Percentiles rank a stretch among this genome's conserved stretches.
Conservation (phyloP, 2,329 filamentous ascomycete genomes). For the Bertia moriformis region DNA sequence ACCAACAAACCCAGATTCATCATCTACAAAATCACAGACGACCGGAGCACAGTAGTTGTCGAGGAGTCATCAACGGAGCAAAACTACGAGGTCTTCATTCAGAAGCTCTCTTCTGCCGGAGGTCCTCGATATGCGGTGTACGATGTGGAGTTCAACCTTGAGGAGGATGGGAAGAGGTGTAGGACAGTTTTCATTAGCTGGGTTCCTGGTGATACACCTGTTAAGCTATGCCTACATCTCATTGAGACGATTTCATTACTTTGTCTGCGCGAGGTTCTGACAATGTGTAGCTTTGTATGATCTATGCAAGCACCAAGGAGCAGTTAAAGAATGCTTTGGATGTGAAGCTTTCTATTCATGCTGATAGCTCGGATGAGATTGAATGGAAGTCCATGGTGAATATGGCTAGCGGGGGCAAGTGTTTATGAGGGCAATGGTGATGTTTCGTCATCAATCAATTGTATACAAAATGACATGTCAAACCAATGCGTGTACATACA, state of each 20-base stretch:
- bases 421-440: no score
- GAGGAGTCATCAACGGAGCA: conserved; percentile 24
- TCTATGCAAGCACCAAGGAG: conserved; percentile 31
- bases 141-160: conserved; percentile 30
- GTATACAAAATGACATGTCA: no score
- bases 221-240: conserved; percentile 19
- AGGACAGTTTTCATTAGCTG: conserved; percentile 35
- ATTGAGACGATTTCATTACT: conserved; percentile 13
- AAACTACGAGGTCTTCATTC: conserved; percentile 30
- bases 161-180: conserved; percentile 28
- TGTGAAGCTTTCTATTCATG: conserved; percentile 12
- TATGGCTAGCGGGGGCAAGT: conserved; percentile 23
- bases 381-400: conserved; percentile 21
- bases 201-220: conserved; percentile 22
- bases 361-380: conserved; percentile 11
- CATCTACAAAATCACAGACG: conserved; percentile 33
- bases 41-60: conserved; percentile 30
- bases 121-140: conserved; percentile 31
- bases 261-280: neutral
- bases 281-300: conserved; percentile 32
- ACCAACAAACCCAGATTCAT: conserved; percentile 22
- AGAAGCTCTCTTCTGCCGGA: conserved; percentile 23
- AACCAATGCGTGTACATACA: no score
- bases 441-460: no score
- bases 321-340: conserved; percentile 30